phyloP scores from a whole-genome alignment of 345 rosid species.

The Eucalyptus rudis region DNA sequence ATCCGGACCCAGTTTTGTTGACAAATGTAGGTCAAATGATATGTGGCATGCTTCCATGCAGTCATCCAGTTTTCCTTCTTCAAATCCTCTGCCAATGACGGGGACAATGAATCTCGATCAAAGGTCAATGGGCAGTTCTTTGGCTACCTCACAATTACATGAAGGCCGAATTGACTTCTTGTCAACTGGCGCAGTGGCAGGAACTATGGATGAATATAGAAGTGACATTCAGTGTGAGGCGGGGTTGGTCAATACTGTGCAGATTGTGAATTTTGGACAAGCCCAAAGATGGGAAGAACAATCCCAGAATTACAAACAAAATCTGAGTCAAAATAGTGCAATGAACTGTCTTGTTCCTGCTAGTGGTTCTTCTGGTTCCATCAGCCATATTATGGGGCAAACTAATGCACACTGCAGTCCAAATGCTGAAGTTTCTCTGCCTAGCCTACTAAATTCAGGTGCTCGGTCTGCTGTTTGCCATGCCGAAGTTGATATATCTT shows the following conservation, averaged over 20 bases:
- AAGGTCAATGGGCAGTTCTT: conserved; percentile 4
- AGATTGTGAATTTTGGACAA: conserved; percentile 11
- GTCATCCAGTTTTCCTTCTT: conserved; percentile 7
- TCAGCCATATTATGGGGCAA: conserved; percentile 14
- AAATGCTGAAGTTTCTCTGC: conserved; percentile 17
- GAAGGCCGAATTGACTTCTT: conserved; percentile 26
- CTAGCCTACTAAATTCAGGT: conserved; percentile 17
- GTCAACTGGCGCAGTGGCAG: conserved; percentile 14
- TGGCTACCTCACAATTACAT: conserved; percentile 9
- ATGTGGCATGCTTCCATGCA: background rate
- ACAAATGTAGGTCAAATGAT: background rate
- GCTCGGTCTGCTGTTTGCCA: conserved; percentile 10
- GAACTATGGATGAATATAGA: conserved; percentile 19
- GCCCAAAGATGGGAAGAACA: conserved; percentile 43
- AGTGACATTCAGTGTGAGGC: conserved; percentile 35
- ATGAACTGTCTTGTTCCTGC: conserved; percentile 21
- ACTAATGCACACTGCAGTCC: conserved; percentile 1
- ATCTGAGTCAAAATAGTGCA: conserved; percentile 6
- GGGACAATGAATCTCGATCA: conserved; percentile 22
- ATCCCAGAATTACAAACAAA: conserved; percentile 6
- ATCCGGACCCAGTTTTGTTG: background rate
- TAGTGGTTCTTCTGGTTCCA: conserved; percentile 6
- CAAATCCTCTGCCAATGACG: conserved; percentile 7
- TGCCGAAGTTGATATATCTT: conserved; percentile 15
- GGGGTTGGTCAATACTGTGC: conserved; percentile 18